Conservation (phyloP, 192 early-diverging fungal genomes). For the Lunasporangiospora selenospora region DNA sequence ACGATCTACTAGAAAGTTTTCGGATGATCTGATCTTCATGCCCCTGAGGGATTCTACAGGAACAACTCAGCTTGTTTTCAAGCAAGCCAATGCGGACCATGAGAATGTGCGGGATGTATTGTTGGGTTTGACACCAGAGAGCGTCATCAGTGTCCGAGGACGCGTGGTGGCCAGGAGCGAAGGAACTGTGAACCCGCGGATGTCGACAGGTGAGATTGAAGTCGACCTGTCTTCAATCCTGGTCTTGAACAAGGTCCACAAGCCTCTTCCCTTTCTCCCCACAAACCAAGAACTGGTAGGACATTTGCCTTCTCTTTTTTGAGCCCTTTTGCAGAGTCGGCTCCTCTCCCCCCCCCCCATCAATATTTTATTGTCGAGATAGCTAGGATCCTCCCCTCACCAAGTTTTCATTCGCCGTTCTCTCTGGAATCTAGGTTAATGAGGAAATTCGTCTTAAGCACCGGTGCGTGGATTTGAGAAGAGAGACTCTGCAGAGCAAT, state of each 20-base stretch:
- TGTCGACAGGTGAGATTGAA: slow-evolving; percentile 74
- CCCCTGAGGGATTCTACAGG: slow-evolving; percentile 82
- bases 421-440: slow-evolving; percentile 59
- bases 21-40: slow-evolving; percentile 76
- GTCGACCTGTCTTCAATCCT: slow-evolving; percentile 63
- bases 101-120: slow-evolving; percentile 45
- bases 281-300: slow-evolving; percentile 56
- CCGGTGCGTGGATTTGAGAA: slow-evolving; percentile 83
- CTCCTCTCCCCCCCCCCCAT: too few species aligned
- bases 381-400: too few species aligned
- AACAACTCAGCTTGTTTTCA: slow-evolving; percentile 73
- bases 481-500: slow-evolving; percentile 77
- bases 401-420: neutral
- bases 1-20: slow-evolving; percentile 64
- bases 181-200: slow-evolving; percentile 51
- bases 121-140: slow-evolving; percentile 68
- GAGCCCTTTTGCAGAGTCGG: too few species aligned
- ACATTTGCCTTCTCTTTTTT: neutral
- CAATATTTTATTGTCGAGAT: too few species aligned
- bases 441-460: slow-evolving; percentile 81
- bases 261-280: slow-evolving; percentile 67
- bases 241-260: slow-evolving; percentile 73
- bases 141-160: slow-evolving; percentile 74
- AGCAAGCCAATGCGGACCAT: slow-evolving; percentile 17
- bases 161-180: slow-evolving; percentile 64